Conservation (phyloP, 2,329 filamentous ascomycete species). For the Metarhizium humberi region DNA sequence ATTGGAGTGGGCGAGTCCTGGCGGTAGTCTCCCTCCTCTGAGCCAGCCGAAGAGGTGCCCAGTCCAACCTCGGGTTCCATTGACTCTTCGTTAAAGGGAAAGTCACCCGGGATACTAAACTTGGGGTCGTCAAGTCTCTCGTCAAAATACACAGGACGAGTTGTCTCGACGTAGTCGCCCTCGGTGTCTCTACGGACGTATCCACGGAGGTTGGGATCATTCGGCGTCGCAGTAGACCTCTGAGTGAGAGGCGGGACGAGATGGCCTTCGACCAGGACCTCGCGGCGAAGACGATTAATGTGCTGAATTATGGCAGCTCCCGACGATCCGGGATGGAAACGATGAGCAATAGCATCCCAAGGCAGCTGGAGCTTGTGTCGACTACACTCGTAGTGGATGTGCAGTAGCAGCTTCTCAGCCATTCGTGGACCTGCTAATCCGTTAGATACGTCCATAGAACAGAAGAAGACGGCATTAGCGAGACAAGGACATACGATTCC, state of each 20-base stretch:
- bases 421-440: slow-evolving; percentile 31
- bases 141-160: slow-evolving; percentile 20
- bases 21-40: neutral
- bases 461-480: neutral
- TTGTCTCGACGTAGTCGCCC: slow-evolving; percentile 14
- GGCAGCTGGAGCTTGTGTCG: slow-evolving; percentile 24
- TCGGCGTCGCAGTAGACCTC: slow-evolving; percentile 12
- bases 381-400: slow-evolving; percentile 29
- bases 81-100: slow-evolving; percentile 7
- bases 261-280: slow-evolving; percentile 29
- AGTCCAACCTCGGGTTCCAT: neutral
- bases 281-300: slow-evolving; percentile 23
- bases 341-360: slow-evolving; percentile 30
- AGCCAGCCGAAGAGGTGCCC: slow-evolving; percentile 3
- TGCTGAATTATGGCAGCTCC: slow-evolving; percentile 29
- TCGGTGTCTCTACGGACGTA: slow-evolving; percentile 19
- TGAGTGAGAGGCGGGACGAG: slow-evolving; percentile 27
- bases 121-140: slow-evolving; percentile 23
- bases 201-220: slow-evolving; percentile 22
- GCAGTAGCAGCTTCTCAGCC: slow-evolving; percentile 33
- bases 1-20: slow-evolving; percentile 8
- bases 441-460: neutral
- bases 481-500: slow-evolving; percentile 28
- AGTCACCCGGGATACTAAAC: slow-evolving; percentile 17
- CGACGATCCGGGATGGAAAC: slow-evolving; percentile 30